Evolutionary conservation across 2,329 filamentous ascomycete genomes (phyloP).

Genomic region (Boeremia lycopersici): DNA sequence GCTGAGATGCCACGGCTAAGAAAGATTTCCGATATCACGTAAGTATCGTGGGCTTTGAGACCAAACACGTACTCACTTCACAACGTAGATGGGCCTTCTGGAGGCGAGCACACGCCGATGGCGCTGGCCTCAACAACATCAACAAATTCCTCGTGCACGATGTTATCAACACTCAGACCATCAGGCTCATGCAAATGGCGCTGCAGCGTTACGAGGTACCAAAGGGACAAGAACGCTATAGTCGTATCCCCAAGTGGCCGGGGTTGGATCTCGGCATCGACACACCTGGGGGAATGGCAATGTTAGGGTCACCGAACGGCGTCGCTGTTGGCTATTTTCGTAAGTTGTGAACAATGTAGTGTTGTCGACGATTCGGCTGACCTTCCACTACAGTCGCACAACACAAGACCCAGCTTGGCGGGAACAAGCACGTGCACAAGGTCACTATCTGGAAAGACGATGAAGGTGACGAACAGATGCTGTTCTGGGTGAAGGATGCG

Average conservation of each 20-base stretch:
- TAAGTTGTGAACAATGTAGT: neutral
- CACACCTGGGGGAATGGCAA: conserved; percentile 9
- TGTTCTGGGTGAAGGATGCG: conserved; percentile 17
- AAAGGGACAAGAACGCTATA: neutral
- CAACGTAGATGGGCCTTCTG: conserved; percentile 3
- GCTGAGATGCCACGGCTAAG: conserved; percentile 2
- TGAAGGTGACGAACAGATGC: conserved; percentile 2
- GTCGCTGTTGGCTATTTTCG: conserved; percentile 10
- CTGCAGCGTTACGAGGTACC: conserved; percentile 1
- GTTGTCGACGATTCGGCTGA: conserved; percentile 1
- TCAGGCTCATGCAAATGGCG: neutral
- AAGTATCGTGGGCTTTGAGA: neutral
- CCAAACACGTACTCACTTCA: neutral
- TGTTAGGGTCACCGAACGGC: conserved; percentile 19
- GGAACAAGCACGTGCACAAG: conserved; percentile 15
- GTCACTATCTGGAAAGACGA: conserved; percentile 12
- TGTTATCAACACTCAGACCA: neutral
- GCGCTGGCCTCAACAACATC: neutral
- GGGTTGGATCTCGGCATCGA: conserved; percentile 1
- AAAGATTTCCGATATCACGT: conserved; percentile 8
- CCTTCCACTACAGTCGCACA: conserved; percentile 13
- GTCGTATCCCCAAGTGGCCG: conserved; percentile 1
- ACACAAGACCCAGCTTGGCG: conserved; percentile 16
- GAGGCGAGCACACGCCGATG: neutral
- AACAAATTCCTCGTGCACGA: conserved; percentile 5